Percentiles rank a stretch among this genome's conserved stretches.
Evolutionary conservation across 2,329 filamentous ascomycete species (phyloP).

Genomic region (Cladosporium sp.): DNA sequence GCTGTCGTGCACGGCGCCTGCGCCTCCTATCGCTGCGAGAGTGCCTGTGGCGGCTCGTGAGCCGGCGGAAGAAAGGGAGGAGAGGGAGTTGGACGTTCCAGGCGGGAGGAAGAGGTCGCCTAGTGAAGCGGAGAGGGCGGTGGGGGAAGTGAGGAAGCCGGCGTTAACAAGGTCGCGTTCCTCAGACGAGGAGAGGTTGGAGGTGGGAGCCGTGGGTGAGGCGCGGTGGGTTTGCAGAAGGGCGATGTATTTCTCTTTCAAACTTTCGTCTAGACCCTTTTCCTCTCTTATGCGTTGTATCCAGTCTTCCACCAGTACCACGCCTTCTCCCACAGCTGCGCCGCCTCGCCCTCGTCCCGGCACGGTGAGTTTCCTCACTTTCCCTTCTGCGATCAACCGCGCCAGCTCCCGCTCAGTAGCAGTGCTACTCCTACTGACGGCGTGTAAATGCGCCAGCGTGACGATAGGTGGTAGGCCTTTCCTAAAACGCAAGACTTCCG

Average conservation of each 20-base stretch:
- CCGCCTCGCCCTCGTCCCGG: constrained; percentile 56
- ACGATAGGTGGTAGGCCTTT: constrained; percentile 59
- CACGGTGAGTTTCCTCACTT: constrained; percentile 60
- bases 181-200: constrained; percentile 44
- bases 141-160: constrained; percentile 61
- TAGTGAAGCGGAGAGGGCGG: constrained; percentile 34
- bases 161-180: constrained; percentile 57
- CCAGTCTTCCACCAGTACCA: constrained; percentile 58
- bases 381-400: constrained; percentile 54
- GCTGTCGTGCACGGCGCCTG: constrained; percentile 59
- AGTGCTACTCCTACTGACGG: constrained; percentile 59
- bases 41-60: constrained; percentile 65
- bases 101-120: constrained; percentile 42
- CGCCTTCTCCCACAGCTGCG: constrained; percentile 58
- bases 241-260: constrained; percentile 49
- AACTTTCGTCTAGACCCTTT: constrained; percentile 28
- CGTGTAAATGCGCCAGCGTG: constrained; percentile 62
- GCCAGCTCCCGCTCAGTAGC: constrained; percentile 64
- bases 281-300: constrained; percentile 30
- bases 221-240: constrained; percentile 51
- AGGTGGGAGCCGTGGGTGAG: constrained; percentile 38
- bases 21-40: constrained; percentile 64
- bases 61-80: constrained; percentile 56
- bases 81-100: constrained; percentile 31
- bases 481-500: constrained; percentile 61